Base-by-base conservation (phyloP, 352 stramenopile species). In the Pythium coloratum region DNA sequence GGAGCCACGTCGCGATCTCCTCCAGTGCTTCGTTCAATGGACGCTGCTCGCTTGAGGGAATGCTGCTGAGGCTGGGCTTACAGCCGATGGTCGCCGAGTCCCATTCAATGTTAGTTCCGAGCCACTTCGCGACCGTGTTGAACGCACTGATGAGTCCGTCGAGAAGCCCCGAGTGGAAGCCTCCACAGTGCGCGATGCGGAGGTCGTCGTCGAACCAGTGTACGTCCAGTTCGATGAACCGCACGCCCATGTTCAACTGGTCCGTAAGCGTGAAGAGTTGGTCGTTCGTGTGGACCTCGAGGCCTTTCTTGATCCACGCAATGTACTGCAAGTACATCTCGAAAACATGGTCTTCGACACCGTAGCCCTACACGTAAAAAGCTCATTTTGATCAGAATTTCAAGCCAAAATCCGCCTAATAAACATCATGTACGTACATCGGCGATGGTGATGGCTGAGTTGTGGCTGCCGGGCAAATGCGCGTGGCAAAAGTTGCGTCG, bases 161-260 rank as follows among this genome's bases (percentile, higher is more conserved):
- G 59, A 94, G 63, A 59, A 96, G 57, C 6, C 71, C 63, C 18
- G 74, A 89, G 57, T 74, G 70, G 54, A 89, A 90, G 32, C 82
- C 82, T 24, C 82, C 82, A 61, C 82, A 91, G 65, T 91, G 82
- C 8, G 82, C 81, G 57, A 91, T 88, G 32, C 64, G 80, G 42
- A 91, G 69, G 59, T 89, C 80, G 46, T 78, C 67, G 69, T 91
- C 66, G 60, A 91, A 86, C 76, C 78, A 91, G 69, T 91, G 82
- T 7, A 89, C 74, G 58, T 91, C 82, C 44, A 91, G 67, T 66
- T 91, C 82, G 28, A 91, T 59, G 68, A 89, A 86, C 18, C 82
- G 80, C 55, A 87, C 76, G 49, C 82, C 82, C 73, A 91, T 81
- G 30, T 76, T 71, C 44, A 91, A 68, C 70, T 89, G 81, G 62